These are phyloP conservation scores for Acanthamoeba lenticulata DNA, from an alignment of 208 protist genomes.

Conservation along the genomic window DNA sequence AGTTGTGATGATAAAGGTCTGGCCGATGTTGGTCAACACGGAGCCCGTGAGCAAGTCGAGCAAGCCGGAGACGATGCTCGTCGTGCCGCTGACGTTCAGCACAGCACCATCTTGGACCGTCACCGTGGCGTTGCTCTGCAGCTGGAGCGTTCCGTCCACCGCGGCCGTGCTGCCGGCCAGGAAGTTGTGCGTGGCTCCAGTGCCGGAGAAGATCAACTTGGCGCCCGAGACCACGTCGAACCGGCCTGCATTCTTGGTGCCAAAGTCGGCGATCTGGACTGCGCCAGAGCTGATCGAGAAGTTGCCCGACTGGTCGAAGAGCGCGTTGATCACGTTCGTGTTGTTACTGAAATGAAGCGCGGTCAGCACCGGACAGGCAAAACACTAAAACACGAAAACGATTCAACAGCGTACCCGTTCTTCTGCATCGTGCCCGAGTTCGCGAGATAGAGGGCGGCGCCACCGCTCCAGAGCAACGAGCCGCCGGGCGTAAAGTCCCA, in stretches of 20 bases:
- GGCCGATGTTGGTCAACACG: background rate
- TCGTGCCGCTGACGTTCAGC: slow-evolving; percentile 22
- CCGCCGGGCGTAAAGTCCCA: slow-evolving; percentile 44
- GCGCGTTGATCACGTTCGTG: slow-evolving; percentile 53
- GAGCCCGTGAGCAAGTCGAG: slow-evolving; percentile 6
- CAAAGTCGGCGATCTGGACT: background rate
- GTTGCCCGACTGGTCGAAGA: slow-evolving; percentile 51
- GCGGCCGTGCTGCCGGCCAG: background rate
- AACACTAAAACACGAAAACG: no score
- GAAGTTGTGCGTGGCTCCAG: slow-evolving; percentile 34
- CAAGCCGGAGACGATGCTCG: background rate
- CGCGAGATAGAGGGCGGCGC: background rate
- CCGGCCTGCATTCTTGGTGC: background rate
- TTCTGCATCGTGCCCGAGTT: slow-evolving; percentile 45
- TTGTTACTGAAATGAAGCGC: no score
- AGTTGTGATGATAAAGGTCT: background rate
- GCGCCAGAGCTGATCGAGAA: background rate
- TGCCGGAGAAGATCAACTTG: background rate
- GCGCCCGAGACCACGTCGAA: background rate
- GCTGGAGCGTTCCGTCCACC: slow-evolving; percentile 8
- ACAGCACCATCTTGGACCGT: background rate
- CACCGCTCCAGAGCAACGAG: background rate
- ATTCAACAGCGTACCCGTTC: no score
- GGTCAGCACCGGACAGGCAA: no score
- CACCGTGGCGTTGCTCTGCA: background rate